These are phyloP conservation scores for Castanopsis chinensis DNA, from an alignment of 306 rosid genomes.

Conservation along the genomic window DNA sequence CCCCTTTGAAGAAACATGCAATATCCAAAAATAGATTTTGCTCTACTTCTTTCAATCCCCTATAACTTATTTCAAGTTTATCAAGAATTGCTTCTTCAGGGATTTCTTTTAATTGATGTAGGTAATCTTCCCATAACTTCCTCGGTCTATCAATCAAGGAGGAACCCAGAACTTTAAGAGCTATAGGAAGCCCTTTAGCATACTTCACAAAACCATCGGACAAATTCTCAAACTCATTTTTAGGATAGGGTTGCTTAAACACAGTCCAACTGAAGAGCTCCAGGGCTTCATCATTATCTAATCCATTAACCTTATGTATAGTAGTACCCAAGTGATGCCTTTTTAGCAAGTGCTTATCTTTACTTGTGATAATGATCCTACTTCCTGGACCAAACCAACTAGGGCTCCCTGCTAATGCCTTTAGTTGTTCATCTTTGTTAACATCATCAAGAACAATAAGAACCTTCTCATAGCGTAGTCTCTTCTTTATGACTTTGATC, in stretches of 20 bases:
- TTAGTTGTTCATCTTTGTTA: background rate
- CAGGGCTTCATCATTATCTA: conserved; percentile 10
- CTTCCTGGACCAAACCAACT: background rate
- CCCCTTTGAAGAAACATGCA: conserved; percentile 27
- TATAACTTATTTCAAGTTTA: conserved; percentile 14
- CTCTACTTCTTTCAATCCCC: conserved; percentile 1
- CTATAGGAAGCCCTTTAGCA: conserved; percentile 29
- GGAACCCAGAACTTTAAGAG: conserved; percentile 25
- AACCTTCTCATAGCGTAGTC: background rate
- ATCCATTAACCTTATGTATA: background rate
- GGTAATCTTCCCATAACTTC: conserved; percentile 16
- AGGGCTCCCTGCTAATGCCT: background rate
- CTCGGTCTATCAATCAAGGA: background rate
- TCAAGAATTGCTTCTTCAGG: background rate
- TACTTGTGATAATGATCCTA: background rate
- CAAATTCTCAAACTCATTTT: conserved; percentile 1
- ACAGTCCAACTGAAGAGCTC: conserved; percentile 17
- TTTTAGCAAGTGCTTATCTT: background rate
- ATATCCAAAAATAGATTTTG: conserved; percentile 21
- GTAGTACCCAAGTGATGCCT: background rate
- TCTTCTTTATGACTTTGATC: background rate
- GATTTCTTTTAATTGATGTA: background rate
- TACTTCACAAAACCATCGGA: background rate
- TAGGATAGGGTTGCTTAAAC: background rate
- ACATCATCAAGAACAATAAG: background rate